Base-by-base conservation (phyloP, 352 stramenopile genomes). In the Hyphochytrium catenoides region DNA sequence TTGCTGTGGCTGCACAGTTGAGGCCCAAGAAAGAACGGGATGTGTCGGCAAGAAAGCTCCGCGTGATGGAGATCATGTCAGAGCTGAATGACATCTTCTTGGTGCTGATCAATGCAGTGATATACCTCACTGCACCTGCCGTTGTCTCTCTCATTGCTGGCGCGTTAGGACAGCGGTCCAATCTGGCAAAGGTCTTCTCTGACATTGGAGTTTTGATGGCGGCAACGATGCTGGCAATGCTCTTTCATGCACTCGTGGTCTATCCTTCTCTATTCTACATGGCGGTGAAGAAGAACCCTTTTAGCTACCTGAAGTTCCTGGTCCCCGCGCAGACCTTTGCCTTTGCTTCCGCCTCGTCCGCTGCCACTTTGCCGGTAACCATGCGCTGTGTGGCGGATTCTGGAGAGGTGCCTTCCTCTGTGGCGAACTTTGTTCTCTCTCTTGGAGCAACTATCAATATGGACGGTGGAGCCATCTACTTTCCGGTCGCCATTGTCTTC, bases 361-460 rank as follows among this genome's bases (percentile, higher is more conserved):
- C 78, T 31, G 67, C 64, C 20, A 76, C 64, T 44, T 49, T 82
- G 34, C 67, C 64, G 1, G 59, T 78, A 33, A 78, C 65, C 12
- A 55, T 75, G 52, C 65, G 62, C 7, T 78, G 62, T 38, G 56
- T 78, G 23, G 65, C 75, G 36, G 42, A 54, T 9, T 67, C 63
- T 8, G 57, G 55, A 11, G 52, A 74, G 39, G 62, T 77, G 15
- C 70, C 63, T 18, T 52, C 48, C 26, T 44, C 64, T 24, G 42
- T 77, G 3, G 55, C 59, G 5, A 54, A 60, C 15, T 75, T 77
- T 29, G 52, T 74, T 17, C 38, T 81, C 31, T 59, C 60, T 34
- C 50, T 81, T 14, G 63, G 59, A 0, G 60, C 66, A 1, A 75
- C 59, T 4, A 63, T 52, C 26, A 79, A 76, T 47, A 36, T 79